Evolutionary conservation across 106 monocot species (phyloP).

Genomic region (Dendrobium chrysotoxum): DNA sequence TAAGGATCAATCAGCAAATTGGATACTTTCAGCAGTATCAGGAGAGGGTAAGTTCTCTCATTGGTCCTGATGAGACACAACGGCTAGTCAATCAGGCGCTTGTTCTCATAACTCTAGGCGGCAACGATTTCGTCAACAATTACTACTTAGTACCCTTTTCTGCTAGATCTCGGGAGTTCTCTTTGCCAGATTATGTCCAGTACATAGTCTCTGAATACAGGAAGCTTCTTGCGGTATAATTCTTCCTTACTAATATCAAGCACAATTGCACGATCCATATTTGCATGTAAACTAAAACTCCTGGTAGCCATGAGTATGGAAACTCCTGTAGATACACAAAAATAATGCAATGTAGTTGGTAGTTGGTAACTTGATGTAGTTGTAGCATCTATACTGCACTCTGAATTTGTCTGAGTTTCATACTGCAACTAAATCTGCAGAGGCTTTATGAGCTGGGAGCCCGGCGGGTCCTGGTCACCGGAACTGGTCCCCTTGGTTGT

Average conservation of each 20-base stretch:
- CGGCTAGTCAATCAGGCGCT: constrained; percentile 42
- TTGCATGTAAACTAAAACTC: no score
- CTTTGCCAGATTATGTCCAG: constrained; percentile 54
- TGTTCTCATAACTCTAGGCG: constrained; percentile 67
- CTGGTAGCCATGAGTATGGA: no score
- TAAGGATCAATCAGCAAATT: constrained; percentile 53
- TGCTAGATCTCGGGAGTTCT: constrained; percentile 46
- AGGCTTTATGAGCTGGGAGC: constrained; percentile 38
- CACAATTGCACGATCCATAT: background rate
- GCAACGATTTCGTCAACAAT: constrained; percentile 84
- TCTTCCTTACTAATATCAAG: background rate
- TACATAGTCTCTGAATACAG: constrained; percentile 65
- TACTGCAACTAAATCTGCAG: constrained; percentile 13
- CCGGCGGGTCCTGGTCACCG: constrained; percentile 37
- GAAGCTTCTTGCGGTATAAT: constrained; percentile 51
- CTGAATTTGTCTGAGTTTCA: no score
- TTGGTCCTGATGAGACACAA: constrained; percentile 28
- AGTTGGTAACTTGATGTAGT: no score
- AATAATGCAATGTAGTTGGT: no score
- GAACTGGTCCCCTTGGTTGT: constrained; percentile 50
- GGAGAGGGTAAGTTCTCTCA: constrained; percentile 33
- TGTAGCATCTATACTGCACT: no score
- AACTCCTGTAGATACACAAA: no score
- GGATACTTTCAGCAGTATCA: constrained; percentile 67
- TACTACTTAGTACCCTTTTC: constrained; percentile 72